Evolutionary conservation across 139 green algal genomes (phyloP).

Genomic region (Desmodesmus armatus): DNA sequence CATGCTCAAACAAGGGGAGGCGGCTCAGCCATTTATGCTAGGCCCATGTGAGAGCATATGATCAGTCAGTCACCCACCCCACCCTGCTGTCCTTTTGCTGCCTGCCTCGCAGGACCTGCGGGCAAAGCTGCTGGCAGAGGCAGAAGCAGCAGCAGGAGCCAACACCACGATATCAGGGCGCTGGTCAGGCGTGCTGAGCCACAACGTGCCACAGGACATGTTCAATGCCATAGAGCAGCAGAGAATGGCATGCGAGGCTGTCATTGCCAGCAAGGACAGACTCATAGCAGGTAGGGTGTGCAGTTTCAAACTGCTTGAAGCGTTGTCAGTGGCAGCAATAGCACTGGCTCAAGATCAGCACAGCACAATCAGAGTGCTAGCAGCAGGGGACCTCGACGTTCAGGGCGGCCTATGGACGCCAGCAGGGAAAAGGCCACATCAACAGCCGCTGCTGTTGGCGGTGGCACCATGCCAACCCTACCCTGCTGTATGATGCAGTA

Average conservation of each 20-base stretch:
- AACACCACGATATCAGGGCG: constrained; percentile 80
- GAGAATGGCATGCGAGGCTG: constrained; percentile 66
- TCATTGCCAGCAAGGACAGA: constrained; percentile 77
- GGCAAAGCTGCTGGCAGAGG: constrained; percentile 77
- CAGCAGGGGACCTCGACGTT: no score
- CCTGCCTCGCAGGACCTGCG: constrained; percentile 70
- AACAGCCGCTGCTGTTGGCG: no score
- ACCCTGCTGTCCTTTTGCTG: background rate
- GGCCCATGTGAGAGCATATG: no score
- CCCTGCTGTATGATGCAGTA: background rate
- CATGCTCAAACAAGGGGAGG: no score
- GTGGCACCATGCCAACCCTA: no score
- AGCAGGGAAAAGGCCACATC: background rate
- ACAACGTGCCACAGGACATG: constrained; percentile 79
- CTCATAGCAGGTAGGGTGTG: constrained; percentile 73
- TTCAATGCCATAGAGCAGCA: constrained; percentile 76
- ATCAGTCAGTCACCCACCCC: no score
- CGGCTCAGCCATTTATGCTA: no score
- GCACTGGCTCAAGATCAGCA: background rate
- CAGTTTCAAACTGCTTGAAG: no score
- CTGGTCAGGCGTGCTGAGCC: constrained; percentile 79
- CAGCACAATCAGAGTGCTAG: background rate
- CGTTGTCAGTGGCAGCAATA: no score
- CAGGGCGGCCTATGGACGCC: background rate
- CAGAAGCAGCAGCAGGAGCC: constrained; percentile 74